A percentile compares a stretch with the other conserved stretches of the same genome.
phyloP scores from a whole-genome alignment of 1,139 yeast species.

The Cylindricascospora bacillispora region DNA sequence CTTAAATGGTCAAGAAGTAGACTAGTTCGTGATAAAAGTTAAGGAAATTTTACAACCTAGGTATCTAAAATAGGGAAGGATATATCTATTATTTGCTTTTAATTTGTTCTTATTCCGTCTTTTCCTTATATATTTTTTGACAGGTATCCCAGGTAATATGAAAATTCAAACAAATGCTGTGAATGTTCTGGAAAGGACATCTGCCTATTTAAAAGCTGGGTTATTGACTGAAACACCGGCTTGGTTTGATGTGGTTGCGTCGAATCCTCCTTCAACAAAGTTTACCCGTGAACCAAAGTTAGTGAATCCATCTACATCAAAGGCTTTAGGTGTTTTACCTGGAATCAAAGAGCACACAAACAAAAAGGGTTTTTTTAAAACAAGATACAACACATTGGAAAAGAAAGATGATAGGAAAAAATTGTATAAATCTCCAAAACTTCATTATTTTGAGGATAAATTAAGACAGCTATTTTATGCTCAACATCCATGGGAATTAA shows the following conservation, averaged over 20 bases:
- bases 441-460: constrained; percentile 69
- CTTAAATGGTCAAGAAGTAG: too few species aligned
- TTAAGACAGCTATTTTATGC: constrained; percentile 69
- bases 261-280: constrained; percentile 63
- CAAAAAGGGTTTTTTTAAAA: constrained; percentile 32
- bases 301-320: constrained; percentile 26
- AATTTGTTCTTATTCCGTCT: too few species aligned
- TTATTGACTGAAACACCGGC: constrained; percentile 58
- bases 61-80: too few species aligned
- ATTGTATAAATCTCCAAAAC: constrained; percentile 45
- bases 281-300: constrained; percentile 37
- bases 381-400: constrained; percentile 32
- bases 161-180: constrained; percentile 58
- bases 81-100: too few species aligned
- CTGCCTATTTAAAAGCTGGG: constrained; percentile 56
- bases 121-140: too few species aligned
- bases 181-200: constrained; percentile 63
- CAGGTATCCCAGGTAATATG: too few species aligned
- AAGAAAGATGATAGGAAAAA: constrained; percentile 26
- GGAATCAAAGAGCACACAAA: constrained; percentile 8
- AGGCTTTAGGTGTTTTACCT: constrained; percentile 8
- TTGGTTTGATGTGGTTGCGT: constrained; percentile 76
- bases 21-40: too few species aligned
- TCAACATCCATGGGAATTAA: constrained; percentile 97
- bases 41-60: too few species aligned